Conservation (phyloP, 1,284 basidiomycete genomes). For the Singerocomus rubriflavus region DNA sequence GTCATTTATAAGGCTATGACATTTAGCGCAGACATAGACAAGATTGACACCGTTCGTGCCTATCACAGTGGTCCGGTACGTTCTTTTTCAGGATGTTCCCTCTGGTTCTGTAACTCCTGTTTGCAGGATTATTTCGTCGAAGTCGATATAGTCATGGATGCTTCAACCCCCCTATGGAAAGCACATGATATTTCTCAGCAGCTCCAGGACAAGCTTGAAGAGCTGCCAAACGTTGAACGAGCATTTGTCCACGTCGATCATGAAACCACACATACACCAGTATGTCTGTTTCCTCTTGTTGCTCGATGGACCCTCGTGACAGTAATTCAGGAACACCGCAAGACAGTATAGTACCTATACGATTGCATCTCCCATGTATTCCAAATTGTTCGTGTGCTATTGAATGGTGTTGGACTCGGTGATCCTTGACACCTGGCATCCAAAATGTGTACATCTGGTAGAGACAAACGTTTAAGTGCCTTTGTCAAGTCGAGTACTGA, state of each 20-base stretch:
- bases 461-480: background rate
- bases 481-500: conserved; percentile 9
- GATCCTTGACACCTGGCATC: background rate
- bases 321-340: conserved; percentile 32
- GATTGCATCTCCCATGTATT: background rate
- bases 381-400: background rate
- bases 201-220: conserved; percentile 92
- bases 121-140: conserved; percentile 85
- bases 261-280: conserved; percentile 83
- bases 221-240: conserved; percentile 86
- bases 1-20: conserved; percentile 92
- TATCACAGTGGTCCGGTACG: conserved; percentile 79
- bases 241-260: conserved; percentile 95
- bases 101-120: background rate
- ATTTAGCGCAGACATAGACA: conserved; percentile 82
- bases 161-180: conserved; percentile 85
- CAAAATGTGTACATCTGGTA: background rate
- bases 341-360: conserved; percentile 15
- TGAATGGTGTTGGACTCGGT: background rate
- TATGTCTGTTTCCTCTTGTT: conserved; percentile 34
- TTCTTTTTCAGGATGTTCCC: background rate
- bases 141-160: conserved; percentile 92
- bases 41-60: conserved; percentile 85
- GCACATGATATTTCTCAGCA: conserved; percentile 92
- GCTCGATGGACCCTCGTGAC: background rate